Percentiles rank a stretch among this genome's conserved stretches.
Evolutionary conservation across 2,329 filamentous ascomycete genomes (phyloP).

Genomic region (Alternaria atra): DNA sequence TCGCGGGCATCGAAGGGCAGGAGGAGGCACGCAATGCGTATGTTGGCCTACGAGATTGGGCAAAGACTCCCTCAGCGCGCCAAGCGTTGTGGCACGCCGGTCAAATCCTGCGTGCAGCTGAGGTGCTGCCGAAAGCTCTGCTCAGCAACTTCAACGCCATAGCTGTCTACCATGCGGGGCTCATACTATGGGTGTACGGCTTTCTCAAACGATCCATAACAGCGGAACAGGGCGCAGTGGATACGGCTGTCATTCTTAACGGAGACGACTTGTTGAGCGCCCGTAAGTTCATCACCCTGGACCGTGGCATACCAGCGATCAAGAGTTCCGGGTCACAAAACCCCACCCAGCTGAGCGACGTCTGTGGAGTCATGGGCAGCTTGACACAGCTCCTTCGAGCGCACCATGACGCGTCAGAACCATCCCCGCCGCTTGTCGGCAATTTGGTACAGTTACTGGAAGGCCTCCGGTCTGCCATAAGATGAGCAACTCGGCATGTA

Average conservation of each 20-base stretch:
- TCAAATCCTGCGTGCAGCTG: constrained; percentile 70
- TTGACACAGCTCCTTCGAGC: constrained; percentile 67
- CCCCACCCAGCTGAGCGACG: constrained; percentile 60
- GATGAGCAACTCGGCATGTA: constrained; percentile 11
- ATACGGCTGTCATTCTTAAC: constrained; percentile 60
- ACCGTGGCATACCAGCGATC: constrained; percentile 64
- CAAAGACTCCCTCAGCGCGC: constrained; percentile 63
- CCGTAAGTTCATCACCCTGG: constrained; percentile 66
- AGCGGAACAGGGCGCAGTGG: constrained; percentile 44
- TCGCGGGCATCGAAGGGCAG: constrained; percentile 72
- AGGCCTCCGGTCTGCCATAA: constrained; percentile 65
- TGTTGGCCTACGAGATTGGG: constrained; percentile 68
- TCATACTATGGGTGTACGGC: constrained; percentile 75
- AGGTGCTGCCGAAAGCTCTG: constrained; percentile 61
- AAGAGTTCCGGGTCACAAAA: constrained; percentile 36
- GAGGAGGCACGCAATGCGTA: constrained; percentile 70
- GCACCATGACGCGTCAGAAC: constrained; percentile 51
- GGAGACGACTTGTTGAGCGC: constrained; percentile 62
- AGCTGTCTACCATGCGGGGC: constrained; percentile 72
- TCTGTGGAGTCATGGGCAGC: constrained; percentile 66
- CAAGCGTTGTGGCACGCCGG: constrained; percentile 74
- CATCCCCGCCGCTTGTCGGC: constrained; percentile 69
- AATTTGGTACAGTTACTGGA: constrained; percentile 72
- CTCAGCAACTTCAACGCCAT: constrained; percentile 74
- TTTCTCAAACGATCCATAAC: constrained; percentile 55